Percentiles rank a stretch among this genome's conserved stretches.
These are phyloP conservation scores for Alternaria sp. DNA, from an alignment of 2,329 filamentous ascomycete genomes.

Conservation along the genomic window DNA sequence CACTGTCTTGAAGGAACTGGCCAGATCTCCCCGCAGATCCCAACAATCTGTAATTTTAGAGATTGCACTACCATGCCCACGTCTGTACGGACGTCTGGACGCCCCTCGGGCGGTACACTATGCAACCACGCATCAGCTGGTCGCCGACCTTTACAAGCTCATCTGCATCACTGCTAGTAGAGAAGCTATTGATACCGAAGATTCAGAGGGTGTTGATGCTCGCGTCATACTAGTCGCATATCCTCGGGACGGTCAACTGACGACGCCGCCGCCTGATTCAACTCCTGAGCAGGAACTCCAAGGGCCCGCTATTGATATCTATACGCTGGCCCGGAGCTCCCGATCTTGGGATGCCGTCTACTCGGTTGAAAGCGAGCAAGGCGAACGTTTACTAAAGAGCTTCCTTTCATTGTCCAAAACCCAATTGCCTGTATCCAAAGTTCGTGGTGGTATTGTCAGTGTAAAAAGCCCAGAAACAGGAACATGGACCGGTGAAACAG, in stretches of 20 bases:
- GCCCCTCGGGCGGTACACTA: slow-evolving; percentile 68
- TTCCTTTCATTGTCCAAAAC: slow-evolving; percentile 51
- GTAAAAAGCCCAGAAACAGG: slow-evolving; percentile 22
- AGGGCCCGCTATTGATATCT: slow-evolving; percentile 62
- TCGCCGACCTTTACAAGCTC: slow-evolving; percentile 81
- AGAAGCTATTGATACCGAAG: slow-evolving; percentile 68
- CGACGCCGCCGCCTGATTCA: slow-evolving; percentile 30
- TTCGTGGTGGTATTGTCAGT: slow-evolving; percentile 49
- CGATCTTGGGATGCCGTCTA: slow-evolving; percentile 72
- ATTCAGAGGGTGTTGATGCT: slow-evolving; percentile 75
- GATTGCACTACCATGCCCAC: slow-evolving; percentile 69
- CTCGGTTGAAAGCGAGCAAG: slow-evolving; percentile 70
- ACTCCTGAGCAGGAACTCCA: slow-evolving; percentile 44
- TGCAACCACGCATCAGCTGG: slow-evolving; percentile 72
- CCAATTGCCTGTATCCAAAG: slow-evolving; percentile 41
- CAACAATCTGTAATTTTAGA: slow-evolving; percentile 59
- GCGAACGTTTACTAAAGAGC: slow-evolving; percentile 64
- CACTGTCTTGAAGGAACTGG: slow-evolving; percentile 55
- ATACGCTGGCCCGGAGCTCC: slow-evolving; percentile 58
- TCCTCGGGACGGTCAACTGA: slow-evolving; percentile 45
- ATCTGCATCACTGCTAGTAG: slow-evolving; percentile 75
- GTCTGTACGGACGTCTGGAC: slow-evolving; percentile 63
- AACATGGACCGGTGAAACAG: slow-evolving; percentile 12
- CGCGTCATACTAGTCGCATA: slow-evolving; percentile 78
- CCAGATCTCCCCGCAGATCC: slow-evolving; percentile 41